Base-by-base conservation (phyloP, 305 asterid genomes). In the Solanum hybrid region DNA sequence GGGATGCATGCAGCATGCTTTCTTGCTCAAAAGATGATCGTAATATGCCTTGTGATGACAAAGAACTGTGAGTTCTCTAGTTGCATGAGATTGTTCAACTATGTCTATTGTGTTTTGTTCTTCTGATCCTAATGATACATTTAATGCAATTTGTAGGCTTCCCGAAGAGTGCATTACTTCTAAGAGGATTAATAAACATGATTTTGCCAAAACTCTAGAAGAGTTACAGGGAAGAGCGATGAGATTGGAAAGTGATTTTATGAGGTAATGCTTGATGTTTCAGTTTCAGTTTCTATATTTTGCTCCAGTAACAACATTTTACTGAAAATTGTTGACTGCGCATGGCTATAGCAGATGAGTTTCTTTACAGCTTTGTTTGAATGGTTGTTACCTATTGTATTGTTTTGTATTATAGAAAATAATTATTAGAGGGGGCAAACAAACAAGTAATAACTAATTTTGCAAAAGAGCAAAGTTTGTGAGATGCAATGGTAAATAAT, bases 1-100 rank as follows among this genome's bases (percentile, higher is more conserved):
- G 98, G 87, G 96, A 95, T 91, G 96, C 95, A 79, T 96, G 98
- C 92, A 90, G 92, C 81, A 82, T 91, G 38, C 91, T 93, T 79
- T 92, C 93, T 86, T 79, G 51, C 92, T 90, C 94, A 51, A 91
- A 91, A 78, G 88, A 89, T 79, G 91, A 87, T 89, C 87, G 89
- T 89, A 92, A 51, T 73, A 72, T 57, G 89, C 91, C 90, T n/a
- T 57, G 22, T 88, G 94, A 93, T 61, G 81, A 91, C 92, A 65
- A 80, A 70, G 88, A 93, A 84, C 39, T 65, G 99, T 96, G 95
- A 93, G 96, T 91, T 88, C 82, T 87, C 68, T 91, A 41, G 89
- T 89, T 91, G 32, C 89, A 26, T 88, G 90, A 91, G 70, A 78
- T 87, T 92, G 65, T 87, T 33, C 78, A 91, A 79, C 87, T 87